Base-by-base conservation (phyloP, 352 stramenopile genomes). In the Pythium myriotylum region DNA sequence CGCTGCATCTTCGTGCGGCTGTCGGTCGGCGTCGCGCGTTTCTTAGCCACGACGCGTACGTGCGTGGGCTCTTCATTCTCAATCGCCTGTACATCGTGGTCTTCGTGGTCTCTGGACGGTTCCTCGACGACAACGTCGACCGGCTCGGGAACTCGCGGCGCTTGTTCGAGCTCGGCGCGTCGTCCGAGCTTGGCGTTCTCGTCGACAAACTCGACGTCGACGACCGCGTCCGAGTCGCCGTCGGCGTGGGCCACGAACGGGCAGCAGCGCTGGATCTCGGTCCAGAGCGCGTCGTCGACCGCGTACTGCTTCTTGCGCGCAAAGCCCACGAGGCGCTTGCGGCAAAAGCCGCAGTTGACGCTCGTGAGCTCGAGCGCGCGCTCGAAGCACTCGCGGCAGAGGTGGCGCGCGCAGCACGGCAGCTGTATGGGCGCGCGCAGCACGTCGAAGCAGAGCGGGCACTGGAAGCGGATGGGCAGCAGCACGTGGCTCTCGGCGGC, bases 291-390 rank as follows among this genome's bases (percentile, higher is more conserved):
- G 19, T 86, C 81, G 49, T 93, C 84, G 41, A 87, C 53, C 39
- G 88, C 86, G 55, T 90, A 78, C 26, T 82, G 77, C 61, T 91
- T 90, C 54, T 81, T 89, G 26, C 84, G 76, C 10, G 82, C 82
- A 57, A 91, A 85, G 9, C 84, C 81, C 22, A 93, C 80, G 39
- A 93, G 77, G 26, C 84, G 81, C 46, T 85, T 84, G 29, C 84
- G 71, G 57, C 84, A 93, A 66, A 93, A 93, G 37, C 81, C 81
- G 62, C 84, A 93, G 67, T 88, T 89, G 47, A 81, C 78, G 33
- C 78, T 89, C 14, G 84, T 93, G 47, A 93, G 68, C 61, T 88
- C 79, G 40, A 93, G 59, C 20, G 74, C 74, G 37, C 82, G 81
- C 59, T 91, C 79, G 56, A 93, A 91, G 52, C 84, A 93, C 53